phyloP scores from a whole-genome alignment of 306 rosid genomes.

The Trifolium fragiferum region DNA sequence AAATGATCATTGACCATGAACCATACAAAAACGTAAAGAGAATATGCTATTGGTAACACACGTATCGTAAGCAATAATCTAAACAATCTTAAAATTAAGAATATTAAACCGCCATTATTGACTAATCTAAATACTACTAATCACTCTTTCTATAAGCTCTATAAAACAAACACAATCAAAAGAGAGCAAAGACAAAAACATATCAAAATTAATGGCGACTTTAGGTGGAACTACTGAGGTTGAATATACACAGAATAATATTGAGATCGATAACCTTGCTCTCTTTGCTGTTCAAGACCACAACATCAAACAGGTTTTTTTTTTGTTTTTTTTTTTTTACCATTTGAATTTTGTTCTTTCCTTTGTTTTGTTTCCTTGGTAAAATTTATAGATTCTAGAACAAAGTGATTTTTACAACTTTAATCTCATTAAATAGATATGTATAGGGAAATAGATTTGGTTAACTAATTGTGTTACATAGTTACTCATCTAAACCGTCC shows the following conservation, averaged over 20 bases:
- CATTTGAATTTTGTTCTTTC: not conserved
- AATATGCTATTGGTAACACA: not conserved
- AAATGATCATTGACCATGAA: not conserved
- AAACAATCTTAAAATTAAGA: not conserved
- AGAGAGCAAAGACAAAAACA: not conserved
- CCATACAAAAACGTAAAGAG: not conserved
- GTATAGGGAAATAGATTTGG: no score
- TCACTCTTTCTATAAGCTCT: not conserved
- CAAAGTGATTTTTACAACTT: not conserved
- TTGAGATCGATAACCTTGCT: conserved; percentile 48
- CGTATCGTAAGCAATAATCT: not conserved
- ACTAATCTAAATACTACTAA: conserved; percentile 16
- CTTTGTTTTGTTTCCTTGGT: not conserved
- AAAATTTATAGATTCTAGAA: not conserved
- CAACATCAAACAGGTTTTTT: conserved; percentile 49
- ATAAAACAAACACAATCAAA: not conserved
- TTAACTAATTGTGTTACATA: no score
- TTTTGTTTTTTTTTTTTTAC: not conserved
- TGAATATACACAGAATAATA: conserved; percentile 39
- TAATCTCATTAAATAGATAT: no score
- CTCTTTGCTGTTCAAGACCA: conserved; percentile 49
- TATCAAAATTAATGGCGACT: conserved; percentile 27
- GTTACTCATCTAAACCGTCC: no score
- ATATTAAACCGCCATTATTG: not conserved
- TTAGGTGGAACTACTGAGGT: conserved; percentile 40